Evolutionary conservation across 2,329 filamentous ascomycete genomes (phyloP).

Genomic region (Pseudocercospora fijiensis): DNA sequence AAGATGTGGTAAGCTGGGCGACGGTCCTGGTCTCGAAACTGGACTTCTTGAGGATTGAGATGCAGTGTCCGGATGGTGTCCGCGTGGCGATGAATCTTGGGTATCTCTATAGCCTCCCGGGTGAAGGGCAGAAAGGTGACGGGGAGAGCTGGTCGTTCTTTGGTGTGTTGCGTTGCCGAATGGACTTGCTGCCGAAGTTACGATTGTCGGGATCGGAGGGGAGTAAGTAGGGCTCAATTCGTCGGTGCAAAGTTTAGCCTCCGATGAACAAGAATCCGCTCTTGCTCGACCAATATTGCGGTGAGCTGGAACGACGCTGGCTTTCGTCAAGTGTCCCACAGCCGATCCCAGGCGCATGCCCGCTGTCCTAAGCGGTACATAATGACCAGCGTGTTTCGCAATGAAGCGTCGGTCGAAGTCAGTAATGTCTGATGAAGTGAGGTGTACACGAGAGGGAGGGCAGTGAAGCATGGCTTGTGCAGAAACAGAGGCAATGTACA

Average conservation of each 20-base stretch:
- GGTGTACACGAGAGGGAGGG: conserved; percentile 31
- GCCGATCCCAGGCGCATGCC: conserved; percentile 27
- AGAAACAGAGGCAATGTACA: no score
- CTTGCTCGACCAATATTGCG: conserved; percentile 23
- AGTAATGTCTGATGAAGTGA: conserved; percentile 32
- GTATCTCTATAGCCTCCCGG: neutral
- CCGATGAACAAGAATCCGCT: conserved; percentile 23
- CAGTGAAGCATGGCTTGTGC: conserved; percentile 32
- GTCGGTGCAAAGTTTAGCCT: conserved; percentile 19
- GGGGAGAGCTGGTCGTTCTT: neutral
- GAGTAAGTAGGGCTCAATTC: neutral
- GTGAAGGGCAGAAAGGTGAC: neutral
- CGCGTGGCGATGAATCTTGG: neutral
- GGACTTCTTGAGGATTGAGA: neutral
- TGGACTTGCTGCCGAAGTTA: neutral
- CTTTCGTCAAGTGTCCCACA: conserved; percentile 19
- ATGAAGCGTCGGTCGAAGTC: conserved; percentile 29
- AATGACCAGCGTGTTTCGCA: conserved; percentile 21
- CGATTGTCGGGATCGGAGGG: neutral
- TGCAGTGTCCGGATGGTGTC: neutral
- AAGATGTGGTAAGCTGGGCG: neutral
- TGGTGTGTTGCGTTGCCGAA: neutral
- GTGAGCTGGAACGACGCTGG: conserved; percentile 24
- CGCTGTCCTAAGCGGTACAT: conserved; percentile 5
- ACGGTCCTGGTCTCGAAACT: neutral